Percentiles rank a stretch among this genome's conserved stretches.
phyloP scores from a whole-genome alignment of 2,329 filamentous ascomycete species.

The Fusarium sublunatum region DNA sequence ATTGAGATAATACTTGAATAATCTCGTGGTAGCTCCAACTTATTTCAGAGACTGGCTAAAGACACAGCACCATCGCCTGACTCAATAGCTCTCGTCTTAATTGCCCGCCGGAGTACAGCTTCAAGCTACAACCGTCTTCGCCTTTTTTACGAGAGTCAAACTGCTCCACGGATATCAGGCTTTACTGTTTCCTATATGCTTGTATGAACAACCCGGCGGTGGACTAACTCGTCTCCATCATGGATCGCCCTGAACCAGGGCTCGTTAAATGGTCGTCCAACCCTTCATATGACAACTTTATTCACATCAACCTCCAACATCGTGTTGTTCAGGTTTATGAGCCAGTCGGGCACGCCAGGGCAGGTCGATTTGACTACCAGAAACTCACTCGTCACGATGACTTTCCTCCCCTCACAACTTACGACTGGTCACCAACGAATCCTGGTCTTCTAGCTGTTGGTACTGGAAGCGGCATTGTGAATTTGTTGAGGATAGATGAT shows the following conservation, averaged over 20 bases:
- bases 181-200: not conserved
- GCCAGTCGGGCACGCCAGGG: constrained; percentile 68
- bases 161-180: not conserved
- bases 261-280: constrained; percentile 75
- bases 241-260: constrained; percentile 71
- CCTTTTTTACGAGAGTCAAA: not conserved
- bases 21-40: not conserved
- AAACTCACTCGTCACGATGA: constrained; percentile 70
- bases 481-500: constrained; percentile 78
- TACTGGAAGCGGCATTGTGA: constrained; percentile 78
- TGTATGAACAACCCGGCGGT: not conserved
- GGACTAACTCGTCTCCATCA: constrained; percentile 44
- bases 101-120: not conserved
- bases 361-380: constrained; percentile 67
- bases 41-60: not conserved
- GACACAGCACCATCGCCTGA: constrained; percentile 9
- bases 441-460: constrained; percentile 78
- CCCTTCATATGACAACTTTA: constrained; percentile 67
- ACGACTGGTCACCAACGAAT: constrained; percentile 73
- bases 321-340: constrained; percentile 72
- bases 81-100: constrained; percentile 17
- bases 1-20: not conserved
- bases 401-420: constrained; percentile 71
- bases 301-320: constrained; percentile 73
- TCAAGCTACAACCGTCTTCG: constrained; percentile 7